Conservation (phyloP, 805 yeast species). For the Starmerella sirachaensis region DNA sequence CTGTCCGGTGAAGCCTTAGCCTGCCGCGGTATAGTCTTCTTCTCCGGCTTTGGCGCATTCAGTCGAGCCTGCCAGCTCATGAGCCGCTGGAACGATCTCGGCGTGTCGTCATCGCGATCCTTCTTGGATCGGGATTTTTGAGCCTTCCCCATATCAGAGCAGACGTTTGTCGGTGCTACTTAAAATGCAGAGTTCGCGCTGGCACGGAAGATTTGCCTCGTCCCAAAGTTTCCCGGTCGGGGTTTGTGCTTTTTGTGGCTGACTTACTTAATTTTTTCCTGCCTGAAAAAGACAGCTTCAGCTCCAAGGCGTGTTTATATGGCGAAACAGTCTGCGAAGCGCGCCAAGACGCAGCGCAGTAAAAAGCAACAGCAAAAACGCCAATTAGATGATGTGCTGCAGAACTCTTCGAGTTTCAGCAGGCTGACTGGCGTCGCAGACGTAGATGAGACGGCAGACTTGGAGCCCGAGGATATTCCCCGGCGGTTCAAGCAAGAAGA, state of each 20-base stretch:
- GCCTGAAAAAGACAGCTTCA: slow-evolving; percentile 2
- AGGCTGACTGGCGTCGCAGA: slow-evolving; percentile 12
- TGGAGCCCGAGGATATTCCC: slow-evolving; percentile 62
- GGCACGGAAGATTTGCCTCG: too few species aligned
- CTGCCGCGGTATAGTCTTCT: slow-evolving; percentile 3
- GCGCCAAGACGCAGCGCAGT: slow-evolving; percentile 9
- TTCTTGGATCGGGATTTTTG: slow-evolving; percentile 8
- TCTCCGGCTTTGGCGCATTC: too few species aligned
- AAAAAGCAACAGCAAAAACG: slow-evolving; percentile 8
- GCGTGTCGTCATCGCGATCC: slow-evolving; percentile 27
- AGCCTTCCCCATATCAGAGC: background rate
- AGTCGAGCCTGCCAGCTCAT: slow-evolving; percentile 20
- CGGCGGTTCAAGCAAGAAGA: slow-evolving; percentile 37
- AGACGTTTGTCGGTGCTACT: too few species aligned
- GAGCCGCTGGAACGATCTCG: slow-evolving; percentile 26
- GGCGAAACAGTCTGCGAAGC: slow-evolving; percentile 12
- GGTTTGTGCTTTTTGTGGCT: background rate
- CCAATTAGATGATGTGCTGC: slow-evolving; percentile 14
- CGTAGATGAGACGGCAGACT: slow-evolving; percentile 4
- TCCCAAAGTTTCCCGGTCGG: background rate
- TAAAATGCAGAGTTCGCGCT: too few species aligned
- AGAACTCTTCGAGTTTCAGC: slow-evolving; percentile 3
- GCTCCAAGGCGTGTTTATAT: too few species aligned
- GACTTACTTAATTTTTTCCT: slow-evolving; percentile 4
- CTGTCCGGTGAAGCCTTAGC: too few species aligned